Percentiles rank a stretch among this genome's conserved stretches.
Evolutionary conservation across 768 basidiomycete genomes (phyloP).

Genomic region (Pulveroboletus frians): DNA sequence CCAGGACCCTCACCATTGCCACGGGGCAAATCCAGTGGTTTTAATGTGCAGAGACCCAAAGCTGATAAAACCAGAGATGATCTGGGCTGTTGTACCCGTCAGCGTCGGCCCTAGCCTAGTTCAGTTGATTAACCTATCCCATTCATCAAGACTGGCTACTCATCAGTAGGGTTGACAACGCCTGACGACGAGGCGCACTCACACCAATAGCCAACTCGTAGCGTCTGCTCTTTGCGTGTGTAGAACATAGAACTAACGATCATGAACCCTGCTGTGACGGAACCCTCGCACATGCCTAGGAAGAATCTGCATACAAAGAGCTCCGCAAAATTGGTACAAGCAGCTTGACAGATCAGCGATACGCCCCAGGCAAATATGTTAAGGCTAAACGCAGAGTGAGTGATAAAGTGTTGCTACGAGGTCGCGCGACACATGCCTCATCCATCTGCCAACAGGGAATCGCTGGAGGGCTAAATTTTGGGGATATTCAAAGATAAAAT

Average conservation of each 20-base stretch:
- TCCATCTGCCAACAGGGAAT: conserved; percentile 77
- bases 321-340: conserved; percentile 64
- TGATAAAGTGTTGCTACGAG: not conserved
- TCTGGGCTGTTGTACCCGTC: conserved; percentile 45
- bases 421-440: conserved; percentile 45
- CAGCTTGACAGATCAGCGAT: conserved; percentile 57
- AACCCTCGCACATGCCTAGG: conserved; percentile 68
- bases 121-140: conserved; percentile 46
- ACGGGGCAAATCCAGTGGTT: conserved; percentile 53
- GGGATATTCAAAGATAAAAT: conserved; percentile 67
- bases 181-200: conserved; percentile 22
- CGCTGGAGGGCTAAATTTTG: conserved; percentile 68
- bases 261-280: conserved; percentile 70
- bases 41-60: conserved; percentile 63
- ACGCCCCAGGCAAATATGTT: conserved; percentile 68
- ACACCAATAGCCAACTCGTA: conserved; percentile 76
- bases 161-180: not conserved
- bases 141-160: conserved; percentile 60
- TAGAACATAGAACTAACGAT: conserved; percentile 79
- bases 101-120: not conserved
- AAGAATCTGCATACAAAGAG: conserved; percentile 60
- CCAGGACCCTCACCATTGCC: conserved; percentile 54
- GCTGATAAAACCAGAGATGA: conserved; percentile 63
- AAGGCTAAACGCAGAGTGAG: conserved; percentile 33
- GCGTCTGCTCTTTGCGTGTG: conserved; percentile 63